Evolutionary conservation across 805 yeast species (phyloP).

Genomic region (Cyberlindnera xishuangbannaensis): DNA sequence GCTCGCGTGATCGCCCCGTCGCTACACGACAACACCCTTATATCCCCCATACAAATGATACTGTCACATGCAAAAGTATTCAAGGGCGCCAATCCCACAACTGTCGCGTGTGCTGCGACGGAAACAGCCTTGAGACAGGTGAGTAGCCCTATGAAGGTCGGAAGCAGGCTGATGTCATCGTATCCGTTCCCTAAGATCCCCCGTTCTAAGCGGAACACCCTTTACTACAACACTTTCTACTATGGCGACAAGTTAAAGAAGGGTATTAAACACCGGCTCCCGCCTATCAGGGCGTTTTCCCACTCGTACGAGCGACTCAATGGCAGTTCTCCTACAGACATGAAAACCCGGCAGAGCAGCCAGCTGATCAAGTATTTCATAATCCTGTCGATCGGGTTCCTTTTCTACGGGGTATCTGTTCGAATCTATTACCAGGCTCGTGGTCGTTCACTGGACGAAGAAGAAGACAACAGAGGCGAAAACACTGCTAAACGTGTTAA

Average conservation of each 20-base stretch:
- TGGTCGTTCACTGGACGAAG: conserved; percentile 19
- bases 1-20: conserved; percentile 1
- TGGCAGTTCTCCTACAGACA: conserved; percentile 15
- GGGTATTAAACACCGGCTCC: conserved; percentile 25
- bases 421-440: conserved; percentile 23
- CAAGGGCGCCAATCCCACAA: conserved; percentile 6
- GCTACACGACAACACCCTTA: too few relatives aligned
- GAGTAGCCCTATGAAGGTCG: conserved; percentile 7
- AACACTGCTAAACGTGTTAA: conserved; percentile 31
- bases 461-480: conserved; percentile 19
- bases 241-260: conserved; percentile 31
- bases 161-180: conserved; percentile 19
- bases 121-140: conserved; percentile 9
- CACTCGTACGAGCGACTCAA: conserved; percentile 20
- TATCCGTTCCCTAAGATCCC: conserved; percentile 50
- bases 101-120: too few relatives aligned
- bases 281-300: conserved; percentile 24
- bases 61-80: conserved; percentile 20
- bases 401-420: conserved; percentile 26
- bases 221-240: conserved; percentile 39
- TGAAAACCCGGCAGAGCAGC: conserved; percentile 14
- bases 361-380: conserved; percentile 26
- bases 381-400: conserved; percentile 23
- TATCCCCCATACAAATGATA: too few relatives aligned
- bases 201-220: conserved; percentile 47